phyloP scores from a whole-genome alignment of 2,329 filamentous ascomycete species.

The Trichoderma simmonsii region DNA sequence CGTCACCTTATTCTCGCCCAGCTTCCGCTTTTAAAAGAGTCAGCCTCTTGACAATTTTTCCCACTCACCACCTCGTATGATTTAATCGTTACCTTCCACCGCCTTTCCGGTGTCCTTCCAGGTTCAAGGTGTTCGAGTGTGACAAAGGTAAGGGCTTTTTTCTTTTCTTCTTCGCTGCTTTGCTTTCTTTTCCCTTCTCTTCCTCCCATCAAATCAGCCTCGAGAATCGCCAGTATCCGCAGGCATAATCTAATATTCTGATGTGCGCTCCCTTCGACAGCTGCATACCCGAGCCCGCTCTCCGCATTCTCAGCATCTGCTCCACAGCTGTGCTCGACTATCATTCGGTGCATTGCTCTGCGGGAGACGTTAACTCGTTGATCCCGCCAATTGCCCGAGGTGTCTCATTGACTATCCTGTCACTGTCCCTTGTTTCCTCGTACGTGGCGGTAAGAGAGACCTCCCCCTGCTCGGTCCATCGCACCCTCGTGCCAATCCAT shows the following conservation, averaged over 20 bases:
- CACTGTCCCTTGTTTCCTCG: slow-evolving; percentile 34
- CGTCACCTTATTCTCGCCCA: slow-evolving; percentile 6
- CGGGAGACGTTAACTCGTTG: slow-evolving; percentile 66
- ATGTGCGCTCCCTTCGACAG: slow-evolving; percentile 27
- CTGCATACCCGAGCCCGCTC: slow-evolving; percentile 37
- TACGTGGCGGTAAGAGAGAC: slow-evolving; percentile 52
- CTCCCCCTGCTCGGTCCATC: slow-evolving; percentile 26
- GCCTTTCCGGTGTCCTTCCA: slow-evolving; percentile 3
- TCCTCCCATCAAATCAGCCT: not conserved
- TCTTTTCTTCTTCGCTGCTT: not conserved
- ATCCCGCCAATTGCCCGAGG: slow-evolving; percentile 51
- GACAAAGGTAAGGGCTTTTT: slow-evolving; percentile 7
- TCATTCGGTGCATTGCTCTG: slow-evolving; percentile 43
- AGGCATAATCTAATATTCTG: slow-evolving; percentile 26
- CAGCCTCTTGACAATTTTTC: slow-evolving; percentile 11
- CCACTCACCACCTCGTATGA: slow-evolving; percentile 18
- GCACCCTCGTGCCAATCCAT: slow-evolving; percentile 24
- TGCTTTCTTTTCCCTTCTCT: not conserved
- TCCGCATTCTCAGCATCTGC: slow-evolving; percentile 35
- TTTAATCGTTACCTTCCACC: slow-evolving; percentile 16
- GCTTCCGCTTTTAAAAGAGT: slow-evolving; percentile 2
- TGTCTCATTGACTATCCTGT: slow-evolving; percentile 36
- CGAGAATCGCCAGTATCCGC: slow-evolving; percentile 9
- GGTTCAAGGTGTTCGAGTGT: slow-evolving; percentile 13
- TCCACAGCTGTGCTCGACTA: slow-evolving; percentile 44